Percentiles rank a stretch among this genome's conserved stretches.
phyloP scores from a whole-genome alignment of 2,329 filamentous ascomycete genomes.

The Paraphaeosphaeria sporulosa region DNA sequence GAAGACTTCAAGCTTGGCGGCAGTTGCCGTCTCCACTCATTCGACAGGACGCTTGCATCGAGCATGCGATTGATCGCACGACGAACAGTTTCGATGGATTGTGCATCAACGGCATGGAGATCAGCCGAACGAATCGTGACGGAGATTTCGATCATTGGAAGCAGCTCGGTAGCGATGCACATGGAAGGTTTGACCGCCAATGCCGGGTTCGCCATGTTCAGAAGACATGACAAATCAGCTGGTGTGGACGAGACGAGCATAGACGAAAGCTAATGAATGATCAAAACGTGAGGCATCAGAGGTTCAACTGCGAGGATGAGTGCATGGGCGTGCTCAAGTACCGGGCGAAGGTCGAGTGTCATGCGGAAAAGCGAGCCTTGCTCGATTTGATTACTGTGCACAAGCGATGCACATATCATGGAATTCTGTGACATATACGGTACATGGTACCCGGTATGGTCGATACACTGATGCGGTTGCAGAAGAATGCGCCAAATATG shows the following conservation, averaged over 20 bases:
- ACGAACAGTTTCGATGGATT: constrained; percentile 37
- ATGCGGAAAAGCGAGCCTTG: too few relatives aligned
- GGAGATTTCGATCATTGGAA: constrained; percentile 33
- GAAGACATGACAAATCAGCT: constrained; percentile 41
- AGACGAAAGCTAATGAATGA: constrained; percentile 24
- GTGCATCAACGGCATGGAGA: constrained; percentile 43
- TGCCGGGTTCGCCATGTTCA: constrained; percentile 38
- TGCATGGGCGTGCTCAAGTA: too few relatives aligned
- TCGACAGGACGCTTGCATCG: constrained; percentile 7
- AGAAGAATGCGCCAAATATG: too few relatives aligned
- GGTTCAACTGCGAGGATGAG: not conserved
- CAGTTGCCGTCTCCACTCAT: not conserved
- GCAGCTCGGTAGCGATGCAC: constrained; percentile 10
- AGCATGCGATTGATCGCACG: not conserved
- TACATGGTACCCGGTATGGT: too few relatives aligned
- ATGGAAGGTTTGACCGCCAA: constrained; percentile 25
- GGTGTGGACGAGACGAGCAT: constrained; percentile 27
- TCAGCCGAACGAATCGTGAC: constrained; percentile 18
- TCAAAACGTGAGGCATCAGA: not conserved
- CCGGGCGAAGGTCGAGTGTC: too few relatives aligned
- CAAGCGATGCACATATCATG: too few relatives aligned
- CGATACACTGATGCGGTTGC: too few relatives aligned
- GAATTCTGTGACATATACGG: too few relatives aligned
- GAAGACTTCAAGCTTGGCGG: constrained; percentile 12
- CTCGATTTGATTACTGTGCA: too few relatives aligned